Evolutionary conservation across 805 yeast species (phyloP), one percentile per base, ranked within the genome.

Genomic region (Myxozyma vanderwaltii): DNA sequence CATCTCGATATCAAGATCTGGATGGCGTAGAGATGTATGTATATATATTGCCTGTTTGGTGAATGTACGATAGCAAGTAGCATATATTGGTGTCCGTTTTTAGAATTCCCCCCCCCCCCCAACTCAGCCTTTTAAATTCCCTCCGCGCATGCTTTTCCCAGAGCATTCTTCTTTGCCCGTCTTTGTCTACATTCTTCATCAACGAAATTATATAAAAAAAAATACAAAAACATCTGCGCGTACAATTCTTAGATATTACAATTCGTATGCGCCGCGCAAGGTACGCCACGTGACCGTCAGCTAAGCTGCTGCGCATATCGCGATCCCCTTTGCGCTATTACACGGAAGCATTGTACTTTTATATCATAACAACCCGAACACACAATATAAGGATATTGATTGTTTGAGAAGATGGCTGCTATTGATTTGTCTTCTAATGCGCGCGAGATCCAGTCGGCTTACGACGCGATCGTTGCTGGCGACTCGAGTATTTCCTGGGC

Each of bases 401-500:
- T 48, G 13, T 5, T 5, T 36, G 7, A 6, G 23, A 10, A 23
- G 5, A 61, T 63, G 67, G 58, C 64, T 21, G 43, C 65, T 12
- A 62, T 62, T 12, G 65, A 62, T 39, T 48, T 62, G n/a, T 51
- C 64, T n/a, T 54, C 65, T 19, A 61, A 62, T 31, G 58, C 51
- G 15, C 59, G 61, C 29, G 64, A 66, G 49, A 61, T 67, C 49
- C 54, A 56, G 48, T 43, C 61, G 58, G 79, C 86, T 54, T 94
- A 92, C 76, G 86, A 87, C 64, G 81, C 82, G 61, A 86, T 94
- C 48, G 92, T 91, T 35, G 81, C 85, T 61, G 94, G 92, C 40
- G 91, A 88, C 67, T 81, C 83, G 13, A 80, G 78, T 44, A 77
- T 82, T 51, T 78, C 86, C 10, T 94, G 94, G 84, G 88, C 88